Base-by-base conservation (phyloP, 768 basidiomycete genomes). In the Kwoniella newhampshirensis region DNA sequence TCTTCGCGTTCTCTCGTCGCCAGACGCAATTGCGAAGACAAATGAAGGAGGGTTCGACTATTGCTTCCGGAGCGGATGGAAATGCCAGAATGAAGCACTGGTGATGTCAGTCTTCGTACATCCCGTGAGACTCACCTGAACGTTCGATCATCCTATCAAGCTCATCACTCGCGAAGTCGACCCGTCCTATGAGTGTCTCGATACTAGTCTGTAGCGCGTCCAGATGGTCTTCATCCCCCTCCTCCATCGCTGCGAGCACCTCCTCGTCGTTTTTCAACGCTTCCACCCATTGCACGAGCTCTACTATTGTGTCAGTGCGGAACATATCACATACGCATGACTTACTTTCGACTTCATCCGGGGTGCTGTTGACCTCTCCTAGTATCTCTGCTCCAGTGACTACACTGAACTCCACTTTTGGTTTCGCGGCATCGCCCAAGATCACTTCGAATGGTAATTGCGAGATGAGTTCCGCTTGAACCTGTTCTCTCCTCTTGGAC, bases 81-180 rank as follows among this genome's bases (percentile, higher is more conserved):
- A 40, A 35, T 25, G 36, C 40, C 9, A 39, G 49, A 36, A 35
- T 57, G 25, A 12, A 51, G 27, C 1, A 61, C 48, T 51, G 20
- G 4, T 30, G 4, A 20, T 11, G 17, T 48, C 26, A 59, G 51
- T 36, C 39, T 18, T 49, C 40, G 48, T 15, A 47, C 27, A 50
- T n/a, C 13, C n/a, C 35, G 9, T 40, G 25, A 17, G 59, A 81
- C 88, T 54, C 72, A 91, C 91, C 75, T 57, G 88, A 89, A 44
- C 87, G 83, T 71, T 92, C 89, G 2, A 88, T 87, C 65, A 93
- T 86, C 61, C 85, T 83, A 65, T 93, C 91, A 68, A 96, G 92
- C 1, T 87, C 86, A 0, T 82, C 74, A 72, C 89, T 87, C 12
- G 93, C 79, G 23, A 79, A 81, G 58, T 94, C 89, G 85, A 96